Base-by-base conservation (phyloP, 768 basidiomycete genomes). In the Piloderma croceum region DNA sequence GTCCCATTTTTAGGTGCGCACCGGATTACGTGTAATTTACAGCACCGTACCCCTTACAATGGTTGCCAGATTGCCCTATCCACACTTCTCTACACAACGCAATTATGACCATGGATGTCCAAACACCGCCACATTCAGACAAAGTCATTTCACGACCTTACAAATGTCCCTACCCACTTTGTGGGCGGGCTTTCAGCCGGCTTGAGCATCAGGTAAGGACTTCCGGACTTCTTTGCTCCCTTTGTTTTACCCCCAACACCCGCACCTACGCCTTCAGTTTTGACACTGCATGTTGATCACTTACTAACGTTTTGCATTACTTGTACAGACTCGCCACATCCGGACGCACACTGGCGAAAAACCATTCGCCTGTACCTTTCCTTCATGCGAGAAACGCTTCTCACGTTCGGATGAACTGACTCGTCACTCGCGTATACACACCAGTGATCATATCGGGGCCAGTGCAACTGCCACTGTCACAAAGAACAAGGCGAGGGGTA, bases 331-430 rank as follows among this genome's bases (percentile, higher is more conserved):
- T 15, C 84, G 76, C 47, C 94, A 99, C 58, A 96, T 97, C 40
- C 85, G 94, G 44, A 99, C 93, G 0, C 94, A 99, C 62, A 99
- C 94, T 0, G 94, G 94, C 55, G 94, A 99, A 66, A 97, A 96
- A 53, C 94, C 94, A 3, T 97, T 97, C 54, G 75, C 79, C 17
- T 99, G 94, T 75, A 83, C 80, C 2, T 89, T 83, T 60, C 81
- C 89, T 3, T 78, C 81, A n/a, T 99, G 94, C 74, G 93, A 96
- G 64, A 99, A 98, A 62, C 85, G 92, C 5, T 99, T 99, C 63
- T 92, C 90, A 13, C 83, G 94, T 44, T 91, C 90, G n/a, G 94
- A 99, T 70, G 94, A 99, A 64, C 79, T 99, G 48, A 99, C 94
- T 21, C 77, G 94, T 42, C 94, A 99, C 57, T 85, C 88, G 1